These are phyloP conservation scores for Pseudogymnoascus sp. DNA, from an alignment of 2,329 filamentous ascomycete species.

Conservation along the genomic window DNA sequence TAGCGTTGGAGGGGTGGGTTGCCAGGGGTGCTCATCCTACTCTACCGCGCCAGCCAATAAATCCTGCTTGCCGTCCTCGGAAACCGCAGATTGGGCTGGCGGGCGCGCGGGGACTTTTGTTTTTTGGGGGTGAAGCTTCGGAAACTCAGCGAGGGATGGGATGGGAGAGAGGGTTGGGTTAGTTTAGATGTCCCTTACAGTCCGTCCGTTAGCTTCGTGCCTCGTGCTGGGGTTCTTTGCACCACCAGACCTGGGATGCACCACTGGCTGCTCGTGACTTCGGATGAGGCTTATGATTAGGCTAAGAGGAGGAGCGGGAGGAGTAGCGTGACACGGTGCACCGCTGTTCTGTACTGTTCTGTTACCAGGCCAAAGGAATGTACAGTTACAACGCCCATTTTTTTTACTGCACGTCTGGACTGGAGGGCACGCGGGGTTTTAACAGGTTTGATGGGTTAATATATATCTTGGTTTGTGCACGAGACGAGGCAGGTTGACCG, in stretches of 20 bases:
- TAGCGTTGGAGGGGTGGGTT: not conserved
- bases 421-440: not conserved
- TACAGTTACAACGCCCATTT: not conserved
- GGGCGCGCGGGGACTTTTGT: not conserved
- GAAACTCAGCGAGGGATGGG: not conserved
- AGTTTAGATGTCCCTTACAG: not conserved
- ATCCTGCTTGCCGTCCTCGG: not conserved
- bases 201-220: not conserved
- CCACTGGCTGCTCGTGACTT: not conserved
- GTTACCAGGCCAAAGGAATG: not conserved
- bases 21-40: not conserved
- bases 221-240: not conserved
- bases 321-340: not conserved
- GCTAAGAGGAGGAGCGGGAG: not conserved
- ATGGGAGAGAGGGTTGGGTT: not conserved
- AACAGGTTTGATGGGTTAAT: not conserved
- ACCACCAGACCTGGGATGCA: not conserved
- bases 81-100: not conserved
- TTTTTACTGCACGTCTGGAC: not conserved
- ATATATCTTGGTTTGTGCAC: not conserved
- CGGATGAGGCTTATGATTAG: not conserved
- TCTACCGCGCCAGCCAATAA: not conserved
- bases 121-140: not conserved
- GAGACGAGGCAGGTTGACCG: not conserved
- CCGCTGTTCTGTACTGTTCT: not conserved